Percentiles rank a stretch among this genome's conserved stretches.
Evolutionary conservation across 768 basidiomycete genomes (phyloP).

Genomic region (Exsudoporus frostii): DNA sequence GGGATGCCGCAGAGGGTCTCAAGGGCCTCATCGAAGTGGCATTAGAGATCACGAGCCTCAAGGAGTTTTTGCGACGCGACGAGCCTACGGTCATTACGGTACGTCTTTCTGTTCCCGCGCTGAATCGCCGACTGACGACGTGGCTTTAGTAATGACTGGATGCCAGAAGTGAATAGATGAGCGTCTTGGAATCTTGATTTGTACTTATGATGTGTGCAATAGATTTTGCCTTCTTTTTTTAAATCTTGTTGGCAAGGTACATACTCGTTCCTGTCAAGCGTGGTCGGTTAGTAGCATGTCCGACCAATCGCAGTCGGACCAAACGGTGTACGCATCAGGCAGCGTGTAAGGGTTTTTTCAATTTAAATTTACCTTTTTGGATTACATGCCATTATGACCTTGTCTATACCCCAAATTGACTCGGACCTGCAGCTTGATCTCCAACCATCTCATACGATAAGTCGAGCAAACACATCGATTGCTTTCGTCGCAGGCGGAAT

Average conservation of each 20-base stretch:
- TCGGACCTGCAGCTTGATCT: no score
- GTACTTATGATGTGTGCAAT: slow-evolving; percentile 16
- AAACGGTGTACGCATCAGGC: no score
- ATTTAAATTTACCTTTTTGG: no score
- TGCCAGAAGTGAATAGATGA: not conserved
- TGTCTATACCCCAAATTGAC: no score
- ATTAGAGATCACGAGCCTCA: slow-evolving; percentile 77
- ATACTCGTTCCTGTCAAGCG: not conserved
- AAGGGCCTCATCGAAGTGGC: slow-evolving; percentile 97
- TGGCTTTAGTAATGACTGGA: slow-evolving; percentile 14
- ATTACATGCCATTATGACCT: no score
- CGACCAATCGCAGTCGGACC: slow-evolving; percentile 1
- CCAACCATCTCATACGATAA: no score
- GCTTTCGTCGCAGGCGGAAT: no score
- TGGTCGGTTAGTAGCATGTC: slow-evolving; percentile 1
- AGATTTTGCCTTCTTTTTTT: slow-evolving; percentile 4
- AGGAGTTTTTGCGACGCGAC: slow-evolving; percentile 80
- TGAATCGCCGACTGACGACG: slow-evolving; percentile 1
- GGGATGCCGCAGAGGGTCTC: slow-evolving; percentile 83
- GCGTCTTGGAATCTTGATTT: slow-evolving; percentile 3
- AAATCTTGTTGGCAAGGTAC: not conserved
- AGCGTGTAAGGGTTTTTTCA: no score
- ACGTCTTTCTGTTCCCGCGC: slow-evolving; percentile 28
- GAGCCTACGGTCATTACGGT: slow-evolving; percentile 97
- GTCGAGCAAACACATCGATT: no score